Conservation (phyloP, 352 stramenopile genomes). For the Phytophthora pini region DNA sequence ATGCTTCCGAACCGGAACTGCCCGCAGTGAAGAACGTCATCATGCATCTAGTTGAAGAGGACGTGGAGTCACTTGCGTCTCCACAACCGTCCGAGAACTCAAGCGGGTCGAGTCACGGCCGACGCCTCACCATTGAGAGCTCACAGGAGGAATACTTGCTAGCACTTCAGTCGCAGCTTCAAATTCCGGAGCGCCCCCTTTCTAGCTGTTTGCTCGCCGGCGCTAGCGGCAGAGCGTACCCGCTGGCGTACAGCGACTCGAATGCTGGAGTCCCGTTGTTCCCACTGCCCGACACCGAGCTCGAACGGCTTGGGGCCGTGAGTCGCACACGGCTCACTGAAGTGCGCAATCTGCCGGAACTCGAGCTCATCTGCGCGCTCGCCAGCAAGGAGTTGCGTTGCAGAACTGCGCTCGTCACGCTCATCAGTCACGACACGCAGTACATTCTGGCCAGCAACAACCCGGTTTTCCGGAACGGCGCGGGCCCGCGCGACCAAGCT, state of each 20-base stretch:
- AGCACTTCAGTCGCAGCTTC: slow-evolving; percentile 27
- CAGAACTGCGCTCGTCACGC: slow-evolving; percentile 48
- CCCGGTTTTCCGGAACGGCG: slow-evolving; percentile 29
- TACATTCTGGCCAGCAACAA: slow-evolving; percentile 51
- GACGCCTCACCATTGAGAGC: slow-evolving; percentile 24
- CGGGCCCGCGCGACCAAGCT: slow-evolving; percentile 50
- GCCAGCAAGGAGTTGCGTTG: slow-evolving; percentile 50
- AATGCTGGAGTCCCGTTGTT: slow-evolving; percentile 28
- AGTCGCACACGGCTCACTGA: slow-evolving; percentile 26
- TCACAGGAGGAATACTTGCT: slow-evolving; percentile 31
- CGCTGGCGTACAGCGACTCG: slow-evolving; percentile 35
- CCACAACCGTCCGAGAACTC: slow-evolving; percentile 6
- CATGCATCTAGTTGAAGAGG: slow-evolving; percentile 45
- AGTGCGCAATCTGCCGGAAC: slow-evolving; percentile 49
- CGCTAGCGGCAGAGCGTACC: slow-evolving; percentile 42
- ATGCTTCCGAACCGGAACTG: slow-evolving; percentile 29
- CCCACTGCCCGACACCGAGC: slow-evolving; percentile 49
- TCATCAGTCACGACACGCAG: slow-evolving; percentile 48
- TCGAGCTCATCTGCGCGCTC: slow-evolving; percentile 59
- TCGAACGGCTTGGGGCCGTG: slow-evolving; percentile 40
- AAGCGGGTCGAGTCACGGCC: background rate
- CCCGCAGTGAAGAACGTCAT: slow-evolving; percentile 49
- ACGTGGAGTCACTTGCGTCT: background rate
- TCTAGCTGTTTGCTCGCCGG: slow-evolving; percentile 37
- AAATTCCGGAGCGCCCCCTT: slow-evolving; percentile 27